Evolutionary conservation across 2,329 filamentous ascomycete species (phyloP).

Genomic region (Fusarium anguioides): DNA sequence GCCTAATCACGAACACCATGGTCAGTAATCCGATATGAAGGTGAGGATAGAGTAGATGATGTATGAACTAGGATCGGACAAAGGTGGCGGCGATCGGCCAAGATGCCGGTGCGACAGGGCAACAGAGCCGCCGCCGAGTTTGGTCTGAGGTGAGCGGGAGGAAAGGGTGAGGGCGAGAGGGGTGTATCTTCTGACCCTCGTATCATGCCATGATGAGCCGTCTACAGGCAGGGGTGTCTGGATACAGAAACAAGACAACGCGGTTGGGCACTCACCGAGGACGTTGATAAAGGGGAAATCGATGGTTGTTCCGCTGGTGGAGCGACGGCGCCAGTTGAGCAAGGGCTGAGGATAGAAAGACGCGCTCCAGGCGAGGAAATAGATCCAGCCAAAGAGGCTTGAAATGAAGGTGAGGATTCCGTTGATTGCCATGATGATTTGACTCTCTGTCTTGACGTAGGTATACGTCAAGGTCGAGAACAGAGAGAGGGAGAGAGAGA

Average conservation of each 20-base stretch:
- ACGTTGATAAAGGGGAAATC: conserved; percentile 86
- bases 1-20: conserved; percentile 54
- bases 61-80: conserved; percentile 4
- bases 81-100: conserved; percentile 22
- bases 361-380: conserved; percentile 81
- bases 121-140: conserved; percentile 19
- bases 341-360: conserved; percentile 95
- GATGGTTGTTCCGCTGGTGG: conserved; percentile 85
- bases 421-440: conserved; percentile 32
- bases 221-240: conserved; percentile 3
- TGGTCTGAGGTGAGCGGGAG: background rate
- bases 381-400: conserved; percentile 78
- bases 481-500: background rate
- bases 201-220: conserved; percentile 15
- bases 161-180: background rate
- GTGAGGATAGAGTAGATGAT: background rate
- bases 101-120: conserved; percentile 8
- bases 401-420: conserved; percentile 62
- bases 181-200: conserved; percentile 26
- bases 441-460: background rate
- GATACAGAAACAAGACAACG: conserved; percentile 1
- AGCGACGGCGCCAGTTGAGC: conserved; percentile 79
- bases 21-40: conserved; percentile 22
- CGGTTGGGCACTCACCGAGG: conserved; percentile 57
- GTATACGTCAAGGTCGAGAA: background rate